Evolutionary conservation across 495 filamentous ascomycete genomes (phyloP).

Genomic region (Penicillium tannophilum): DNA sequence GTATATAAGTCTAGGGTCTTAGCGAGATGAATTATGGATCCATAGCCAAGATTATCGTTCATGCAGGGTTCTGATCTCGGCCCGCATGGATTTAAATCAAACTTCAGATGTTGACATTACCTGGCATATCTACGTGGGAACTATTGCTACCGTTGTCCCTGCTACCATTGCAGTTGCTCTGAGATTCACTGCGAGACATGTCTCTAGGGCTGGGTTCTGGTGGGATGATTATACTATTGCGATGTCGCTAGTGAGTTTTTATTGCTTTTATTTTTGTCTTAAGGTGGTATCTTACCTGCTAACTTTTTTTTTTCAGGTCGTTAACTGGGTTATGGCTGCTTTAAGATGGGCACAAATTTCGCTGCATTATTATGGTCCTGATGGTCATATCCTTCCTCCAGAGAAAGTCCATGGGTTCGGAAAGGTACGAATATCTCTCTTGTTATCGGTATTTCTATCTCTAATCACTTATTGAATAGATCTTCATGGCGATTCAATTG

Average conservation of each 20-base stretch:
- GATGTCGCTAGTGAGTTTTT: slow-evolving; percentile 26
- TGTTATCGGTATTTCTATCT: background rate
- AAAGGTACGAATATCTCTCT: slow-evolving; percentile 21
- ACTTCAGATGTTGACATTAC: slow-evolving; percentile 18
- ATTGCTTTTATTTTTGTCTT: background rate
- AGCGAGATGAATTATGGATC: background rate
- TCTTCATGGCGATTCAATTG: slow-evolving; percentile 28
- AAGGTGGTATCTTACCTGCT: background rate
- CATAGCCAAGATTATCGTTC: background rate
- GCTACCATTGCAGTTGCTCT: slow-evolving; percentile 33
- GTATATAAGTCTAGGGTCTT: background rate
- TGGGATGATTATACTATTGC: slow-evolving; percentile 44
- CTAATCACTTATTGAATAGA: slow-evolving; percentile 15
- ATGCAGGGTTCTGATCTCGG: background rate
- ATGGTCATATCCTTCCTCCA: slow-evolving; percentile 14
- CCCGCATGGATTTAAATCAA: slow-evolving; percentile 17
- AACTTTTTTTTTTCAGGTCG: slow-evolving; percentile 3
- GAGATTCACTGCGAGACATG: slow-evolving; percentile 30
- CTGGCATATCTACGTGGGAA: slow-evolving; percentile 31
- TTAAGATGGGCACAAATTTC: slow-evolving; percentile 27
- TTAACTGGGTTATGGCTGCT: slow-evolving; percentile 29
- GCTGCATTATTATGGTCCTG: slow-evolving; percentile 18
- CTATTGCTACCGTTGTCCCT: slow-evolving; percentile 32
- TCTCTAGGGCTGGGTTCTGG: slow-evolving; percentile 34
- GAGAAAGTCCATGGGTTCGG: slow-evolving; percentile 18